Evolutionary conservation across 176 grass and related monocot species (phyloP), one percentile per base, ranked within the genome.

Genomic region (Avena insularis): DNA sequence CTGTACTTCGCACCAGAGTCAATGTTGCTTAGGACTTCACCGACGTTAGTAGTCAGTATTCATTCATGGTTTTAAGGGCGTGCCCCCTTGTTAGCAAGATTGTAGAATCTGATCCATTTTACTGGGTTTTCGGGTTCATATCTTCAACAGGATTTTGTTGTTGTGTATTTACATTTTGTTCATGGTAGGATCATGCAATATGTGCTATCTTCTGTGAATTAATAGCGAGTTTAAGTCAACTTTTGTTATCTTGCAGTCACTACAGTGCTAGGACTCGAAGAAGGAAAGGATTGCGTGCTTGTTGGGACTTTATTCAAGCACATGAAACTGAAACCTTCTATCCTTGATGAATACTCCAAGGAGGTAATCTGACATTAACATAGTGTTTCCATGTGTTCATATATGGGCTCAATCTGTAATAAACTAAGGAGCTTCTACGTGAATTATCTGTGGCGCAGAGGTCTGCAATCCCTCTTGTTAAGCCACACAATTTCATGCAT

Each of bases 341-440:
- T 99, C 83, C 97, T 96, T 63, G 97, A 98, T 25, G 97, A 99
- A 85, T 99, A 98, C 56, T 91, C 97, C 19, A 99, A 99, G 85
- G 97, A 99, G 97, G 97, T 96, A 91, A 56, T 82, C 20, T 87
- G 13, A 47, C 83, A 29, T 13, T 20, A 15, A 46, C 31, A 40
- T 62, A 33, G 50, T 81, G 51, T 49, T 47, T 75, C 46, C 12
- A 65, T 31, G 8, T 8, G 9, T 71, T 78, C 71, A 29, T 87
- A 21, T 49, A 69, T 72, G 82, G 48, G 69, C 14, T 36, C 12
- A 36, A 46, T 84, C 3, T 53, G n/a, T 58, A 51, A 56, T 80
- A 76, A 25, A 35, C 33, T 35, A 35, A 78, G 48, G 9, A 45
- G 2, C 50, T 27, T 66, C 43, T 76, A 43, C 38, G n/a, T 62